Percentiles rank a stretch among this genome's conserved stretches.
phyloP scores from a whole-genome alignment of 1,139 yeast species.

The Lodderomyces orthopsilosis region DNA sequence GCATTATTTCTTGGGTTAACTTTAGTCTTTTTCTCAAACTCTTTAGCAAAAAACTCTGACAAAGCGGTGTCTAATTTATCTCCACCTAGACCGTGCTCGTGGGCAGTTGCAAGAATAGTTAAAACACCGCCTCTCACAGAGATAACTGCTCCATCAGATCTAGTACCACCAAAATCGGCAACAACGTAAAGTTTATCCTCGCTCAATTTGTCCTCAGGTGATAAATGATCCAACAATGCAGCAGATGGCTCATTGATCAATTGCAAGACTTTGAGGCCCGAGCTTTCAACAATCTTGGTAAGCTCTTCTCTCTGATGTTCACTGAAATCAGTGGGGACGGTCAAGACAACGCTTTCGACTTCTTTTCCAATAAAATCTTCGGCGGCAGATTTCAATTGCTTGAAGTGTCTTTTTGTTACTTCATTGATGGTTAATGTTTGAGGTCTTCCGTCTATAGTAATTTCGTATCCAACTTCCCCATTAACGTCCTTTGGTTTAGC shows the following conservation, averaged over 20 bases:
- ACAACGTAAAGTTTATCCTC: slow-evolving; percentile 85
- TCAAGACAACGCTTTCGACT: slow-evolving; percentile 79
- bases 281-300: slow-evolving; percentile 58
- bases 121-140: slow-evolving; percentile 92
- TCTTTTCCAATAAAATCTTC: slow-evolving; percentile 84
- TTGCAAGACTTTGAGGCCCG: slow-evolving; percentile 82
- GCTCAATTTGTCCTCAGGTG: slow-evolving; percentile 51
- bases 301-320: slow-evolving; percentile 70
- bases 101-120: slow-evolving; percentile 85
- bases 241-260: slow-evolving; percentile 91
- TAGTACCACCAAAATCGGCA: slow-evolving; percentile 94
- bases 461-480: slow-evolving; percentile 69
- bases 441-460: slow-evolving; percentile 46
- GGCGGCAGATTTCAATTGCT: slow-evolving; percentile 82
- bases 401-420: slow-evolving; percentile 79
- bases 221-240: slow-evolving; percentile 77
- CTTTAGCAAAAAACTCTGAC: slow-evolving; percentile 83
- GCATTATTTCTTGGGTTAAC: slow-evolving; percentile 78
- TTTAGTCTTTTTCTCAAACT: slow-evolving; percentile 85
- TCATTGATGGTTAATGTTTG: slow-evolving; percentile 66
- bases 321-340: slow-evolving; percentile 88
- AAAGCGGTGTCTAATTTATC: slow-evolving; percentile 76
- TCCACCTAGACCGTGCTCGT: slow-evolving; percentile 85
- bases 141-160: slow-evolving; percentile 94
- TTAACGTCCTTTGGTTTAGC: slow-evolving; percentile 69